Conservation (phyloP, 768 basidiomycete species). For the Leccinum imitatum region DNA sequence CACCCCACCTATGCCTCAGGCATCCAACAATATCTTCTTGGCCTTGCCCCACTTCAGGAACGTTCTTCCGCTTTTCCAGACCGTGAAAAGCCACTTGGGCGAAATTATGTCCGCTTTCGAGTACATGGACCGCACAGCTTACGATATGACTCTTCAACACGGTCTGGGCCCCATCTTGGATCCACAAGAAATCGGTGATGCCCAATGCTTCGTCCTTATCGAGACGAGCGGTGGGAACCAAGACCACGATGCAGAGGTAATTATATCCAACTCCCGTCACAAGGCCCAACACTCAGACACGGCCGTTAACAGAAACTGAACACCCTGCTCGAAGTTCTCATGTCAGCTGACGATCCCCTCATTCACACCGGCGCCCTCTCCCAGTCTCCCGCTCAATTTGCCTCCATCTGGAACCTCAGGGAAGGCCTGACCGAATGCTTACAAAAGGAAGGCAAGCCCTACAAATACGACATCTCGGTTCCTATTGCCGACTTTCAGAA, state of each 20-base stretch:
- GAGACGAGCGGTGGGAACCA: slow-evolving; percentile 93
- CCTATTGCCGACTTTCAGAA: slow-evolving; percentile 84
- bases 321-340: slow-evolving; percentile 70
- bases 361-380: slow-evolving; percentile 91
- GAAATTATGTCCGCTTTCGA: slow-evolving; percentile 98
- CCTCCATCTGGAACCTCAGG: slow-evolving; percentile 86
- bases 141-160: slow-evolving; percentile 81
- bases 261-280: slow-evolving; percentile 14
- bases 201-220: slow-evolving; percentile 86
- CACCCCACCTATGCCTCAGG: slow-evolving; percentile 77
- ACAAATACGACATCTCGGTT: slow-evolving; percentile 96
- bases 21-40: slow-evolving; percentile 89
- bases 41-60: slow-evolving; percentile 85
- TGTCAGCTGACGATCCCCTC: slow-evolving; percentile 70
- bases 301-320: slow-evolving; percentile 72
- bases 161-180: slow-evolving; percentile 77
- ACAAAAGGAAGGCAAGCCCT: slow-evolving; percentile 90
- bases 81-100: slow-evolving; percentile 77
- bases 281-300: neutral
- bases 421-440: slow-evolving; percentile 92
- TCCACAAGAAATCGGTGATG: slow-evolving; percentile 70
- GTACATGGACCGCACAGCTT: slow-evolving; percentile 86
- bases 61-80: slow-evolving; percentile 81
- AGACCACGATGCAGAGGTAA: slow-evolving; percentile 92
- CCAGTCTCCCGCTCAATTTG: slow-evolving; percentile 86